phyloP scores from a whole-genome alignment of 768 basidiomycete species.

The Cyclocybe cylindracea region DNA sequence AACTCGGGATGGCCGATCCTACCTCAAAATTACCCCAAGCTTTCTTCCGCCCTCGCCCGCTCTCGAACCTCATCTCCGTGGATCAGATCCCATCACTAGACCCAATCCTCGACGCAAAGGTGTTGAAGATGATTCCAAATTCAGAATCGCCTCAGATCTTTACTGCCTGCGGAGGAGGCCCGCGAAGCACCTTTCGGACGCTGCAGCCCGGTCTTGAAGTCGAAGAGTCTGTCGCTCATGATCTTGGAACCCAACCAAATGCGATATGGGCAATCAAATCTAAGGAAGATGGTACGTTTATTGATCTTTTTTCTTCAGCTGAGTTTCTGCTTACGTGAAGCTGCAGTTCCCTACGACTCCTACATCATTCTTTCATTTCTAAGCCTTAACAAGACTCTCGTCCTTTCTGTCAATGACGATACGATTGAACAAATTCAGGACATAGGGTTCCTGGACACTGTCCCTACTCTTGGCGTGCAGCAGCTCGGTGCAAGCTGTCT shows the following conservation, averaged over 20 bases:
- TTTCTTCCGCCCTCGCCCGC: conserved; percentile 80
- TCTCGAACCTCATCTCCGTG: conserved; percentile 88
- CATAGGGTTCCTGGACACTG: conserved; percentile 95
- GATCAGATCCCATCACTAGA: conserved; percentile 91
- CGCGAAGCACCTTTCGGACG: conserved; percentile 85
- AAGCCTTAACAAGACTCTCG: conserved; percentile 89
- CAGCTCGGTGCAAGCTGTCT: conserved; percentile 95
- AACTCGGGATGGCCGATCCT: conserved; percentile 81
- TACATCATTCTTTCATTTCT: conserved; percentile 95
- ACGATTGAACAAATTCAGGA: conserved; percentile 99
- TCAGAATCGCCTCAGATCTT: conserved; percentile 97
- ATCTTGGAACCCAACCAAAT: conserved; percentile 95
- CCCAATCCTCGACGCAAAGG: conserved; percentile 91
- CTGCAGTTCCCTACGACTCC: conserved; percentile 85
- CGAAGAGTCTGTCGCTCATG: conserved; percentile 92
- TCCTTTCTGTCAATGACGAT: conserved; percentile 88
- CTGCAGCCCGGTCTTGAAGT: conserved; percentile 94
- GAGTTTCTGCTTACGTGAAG: not conserved
- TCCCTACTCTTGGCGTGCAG: conserved; percentile 95
- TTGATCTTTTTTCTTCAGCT: not conserved
- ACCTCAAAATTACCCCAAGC: conserved; percentile 65
- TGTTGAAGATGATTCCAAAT: conserved; percentile 86
- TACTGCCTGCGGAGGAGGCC: conserved; percentile 87
- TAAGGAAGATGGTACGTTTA: conserved; percentile 75
- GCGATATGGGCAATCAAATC: conserved; percentile 98